Base-by-base conservation (phyloP, 164 flowering plant species). In the Chimonanthus salicifolius region DNA sequence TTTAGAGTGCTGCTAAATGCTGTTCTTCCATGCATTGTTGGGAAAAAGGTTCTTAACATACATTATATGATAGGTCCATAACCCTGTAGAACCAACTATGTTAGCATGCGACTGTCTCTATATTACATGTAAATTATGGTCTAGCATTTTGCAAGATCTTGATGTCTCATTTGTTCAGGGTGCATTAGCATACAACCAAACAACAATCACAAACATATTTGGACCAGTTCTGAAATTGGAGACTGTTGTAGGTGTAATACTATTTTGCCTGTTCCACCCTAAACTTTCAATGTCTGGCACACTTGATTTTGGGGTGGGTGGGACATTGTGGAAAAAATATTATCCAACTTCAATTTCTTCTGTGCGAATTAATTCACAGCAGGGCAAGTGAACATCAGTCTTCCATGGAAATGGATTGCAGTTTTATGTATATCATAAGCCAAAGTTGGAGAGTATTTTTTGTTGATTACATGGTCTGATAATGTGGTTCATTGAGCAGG, bases 401-500 rank as follows among this genome's bases (percentile, higher is more conserved):
- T 54, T 6, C n/a, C 60, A 54, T 54, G 60, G 11, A 54, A 54
- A 15, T n/a, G 10, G 15, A 54, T 54, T 54, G 60, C 10, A 3
- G 16, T 46, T 65, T 13, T 71, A 50, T 20, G 18, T 60, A 43
- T 16, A n/a, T 46, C 16, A 7, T 18, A 47, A 49, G 63, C 45
- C 20, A 7, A 21, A 18, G 16, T 3, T 72, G 64, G 58, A 13
- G 21, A 10, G 11, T 33, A 33, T 33, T 33, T 33, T 33, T 33
- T 33, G 33, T 33, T 1, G 15, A 50, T 16, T 6, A 68, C 45
- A 60, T 58, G 67, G 10, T 65, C 70, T n/a, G 50, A 49, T 72
- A 60, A 49, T 73, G 5, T 49, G 70, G 48, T 68, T 11, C 50
- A 75, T 74, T 70, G 7, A 68, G 70, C 83, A 92, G 96, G 74